These are phyloP conservation scores for Aspergillus latus DNA, from an alignment of 2,329 filamentous ascomycete species.

Conservation along the genomic window DNA sequence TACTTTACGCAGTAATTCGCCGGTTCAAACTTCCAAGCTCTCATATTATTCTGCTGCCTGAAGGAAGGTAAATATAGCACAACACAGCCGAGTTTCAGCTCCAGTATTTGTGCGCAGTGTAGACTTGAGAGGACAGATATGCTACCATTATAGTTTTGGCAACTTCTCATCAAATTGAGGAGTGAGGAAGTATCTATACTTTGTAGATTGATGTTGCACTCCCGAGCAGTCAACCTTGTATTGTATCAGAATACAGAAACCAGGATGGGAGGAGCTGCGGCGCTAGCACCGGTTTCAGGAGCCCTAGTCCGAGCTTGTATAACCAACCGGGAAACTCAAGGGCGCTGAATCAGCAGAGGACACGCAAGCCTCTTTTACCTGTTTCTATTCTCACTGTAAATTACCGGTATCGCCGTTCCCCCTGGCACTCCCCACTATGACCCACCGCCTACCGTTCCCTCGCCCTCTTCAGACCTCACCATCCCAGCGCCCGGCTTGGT, in stretches of 20 bases:
- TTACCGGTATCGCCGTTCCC: constrained; percentile 9
- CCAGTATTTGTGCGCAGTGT: background rate
- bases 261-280: background rate
- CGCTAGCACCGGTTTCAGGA: background rate
- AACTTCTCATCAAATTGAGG: too few species aligned
- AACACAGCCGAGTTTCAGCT: background rate
- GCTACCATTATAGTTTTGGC: too few species aligned
- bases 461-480: constrained; percentile 7
- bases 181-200: too few species aligned
- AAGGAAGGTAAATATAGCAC: constrained; percentile 1
- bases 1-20: background rate
- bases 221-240: background rate
- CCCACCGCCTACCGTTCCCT: constrained; percentile 6
- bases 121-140: too few species aligned
- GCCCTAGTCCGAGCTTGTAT: background rate
- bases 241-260: constrained; percentile 3
- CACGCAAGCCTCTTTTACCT: constrained; percentile 33
- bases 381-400: constrained; percentile 22
- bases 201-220: too few species aligned
- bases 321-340: background rate
- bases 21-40: background rate
- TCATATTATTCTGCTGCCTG: constrained; percentile 7
- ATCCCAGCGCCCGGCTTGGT: constrained; percentile 15
- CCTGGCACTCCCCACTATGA: constrained; percentile 7
- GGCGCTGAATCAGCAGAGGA: constrained; percentile 34